These are phyloP conservation scores for Mycena citricolor DNA, from an alignment of 1,284 basidiomycete genomes.

Conservation along the genomic window DNA sequence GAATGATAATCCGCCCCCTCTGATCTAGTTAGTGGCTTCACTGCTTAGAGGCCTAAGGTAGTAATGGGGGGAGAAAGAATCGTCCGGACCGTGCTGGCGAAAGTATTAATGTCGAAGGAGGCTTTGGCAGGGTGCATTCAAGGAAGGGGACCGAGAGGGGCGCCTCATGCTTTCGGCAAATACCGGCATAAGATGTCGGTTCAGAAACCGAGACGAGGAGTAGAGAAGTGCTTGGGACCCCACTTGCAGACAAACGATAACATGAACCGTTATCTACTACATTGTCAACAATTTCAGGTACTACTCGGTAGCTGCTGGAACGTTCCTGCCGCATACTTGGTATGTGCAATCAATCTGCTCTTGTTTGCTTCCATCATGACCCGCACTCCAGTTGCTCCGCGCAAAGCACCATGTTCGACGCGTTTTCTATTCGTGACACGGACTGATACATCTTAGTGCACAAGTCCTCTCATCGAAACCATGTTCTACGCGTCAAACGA, in stretches of 20 bases:
- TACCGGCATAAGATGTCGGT: not conserved
- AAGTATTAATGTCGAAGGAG: not conserved
- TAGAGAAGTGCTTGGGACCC: not conserved
- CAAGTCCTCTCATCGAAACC: constrained; percentile 14
- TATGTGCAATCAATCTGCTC: not conserved
- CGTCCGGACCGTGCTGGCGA: not conserved
- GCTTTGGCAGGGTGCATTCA: not conserved
- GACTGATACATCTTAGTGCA: not conserved
- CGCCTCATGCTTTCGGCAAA: not conserved
- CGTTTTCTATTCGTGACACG: not conserved
- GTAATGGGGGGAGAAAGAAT: not conserved
- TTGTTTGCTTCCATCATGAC: constrained; percentile 9
- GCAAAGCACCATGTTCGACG: constrained; percentile 6
- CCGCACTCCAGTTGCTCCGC: constrained; percentile 12
- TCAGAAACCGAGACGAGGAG: not conserved
- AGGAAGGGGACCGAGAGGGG: not conserved
- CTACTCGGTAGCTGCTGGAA: too few species aligned
- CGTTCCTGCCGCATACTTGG: too few species aligned
- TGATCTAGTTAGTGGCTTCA: not conserved
- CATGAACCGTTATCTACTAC: not conserved
- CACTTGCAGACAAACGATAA: not conserved
- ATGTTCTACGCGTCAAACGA: constrained; percentile 6
- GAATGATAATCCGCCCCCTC: not conserved
- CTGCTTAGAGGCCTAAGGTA: not conserved
- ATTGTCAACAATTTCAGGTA: too few species aligned